Percentiles rank a stretch among this genome's conserved stretches.
Evolutionary conservation across 1,139 yeast genomes (phyloP).

Genomic region (Neolecta irregularis): DNA sequence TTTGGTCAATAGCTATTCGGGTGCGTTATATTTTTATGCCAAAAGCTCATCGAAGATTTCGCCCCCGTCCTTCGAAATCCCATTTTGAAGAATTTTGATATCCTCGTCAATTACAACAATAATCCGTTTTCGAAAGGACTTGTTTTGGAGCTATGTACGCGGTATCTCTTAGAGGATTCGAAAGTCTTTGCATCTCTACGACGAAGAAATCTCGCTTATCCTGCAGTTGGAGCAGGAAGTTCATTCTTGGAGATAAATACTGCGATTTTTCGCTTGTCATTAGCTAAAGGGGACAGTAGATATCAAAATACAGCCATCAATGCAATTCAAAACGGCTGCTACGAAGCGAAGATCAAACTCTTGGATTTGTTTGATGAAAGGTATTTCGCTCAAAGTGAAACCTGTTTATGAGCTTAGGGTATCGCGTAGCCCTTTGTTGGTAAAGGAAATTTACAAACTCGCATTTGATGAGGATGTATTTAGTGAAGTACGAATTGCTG

Average conservation of each 20-base stretch:
- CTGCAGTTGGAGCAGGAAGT: too few relatives aligned
- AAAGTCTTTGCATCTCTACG: too few relatives aligned
- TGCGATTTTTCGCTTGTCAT: neutral
- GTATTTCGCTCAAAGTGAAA: too few relatives aligned
- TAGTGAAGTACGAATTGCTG: too few relatives aligned
- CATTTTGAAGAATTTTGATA: neutral
- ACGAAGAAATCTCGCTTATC: too few relatives aligned
- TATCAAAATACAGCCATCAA: neutral
- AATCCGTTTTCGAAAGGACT: slow-evolving; percentile 2
- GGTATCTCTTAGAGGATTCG: neutral
- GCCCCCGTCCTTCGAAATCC: neutral
- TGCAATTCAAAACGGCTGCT: neutral
- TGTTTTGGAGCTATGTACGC: slow-evolving; percentile 1
- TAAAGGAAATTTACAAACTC: too few relatives aligned
- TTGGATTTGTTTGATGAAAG: too few relatives aligned
- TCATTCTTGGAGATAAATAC: neutral
- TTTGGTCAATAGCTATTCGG: slow-evolving; percentile 2
- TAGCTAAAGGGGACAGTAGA: neutral
- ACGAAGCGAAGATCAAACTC: neutral
- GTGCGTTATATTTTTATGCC: neutral
- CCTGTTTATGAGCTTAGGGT: too few relatives aligned
- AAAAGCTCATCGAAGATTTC: neutral
- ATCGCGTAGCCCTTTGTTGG: too few relatives aligned
- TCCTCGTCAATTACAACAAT: neutral
- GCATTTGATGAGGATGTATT: too few relatives aligned